A percentile compares a stretch with the other conserved stretches of the same genome.
Conservation (phyloP, 1,284 basidiomycete genomes). For the Malassezia dermatis region DNA sequence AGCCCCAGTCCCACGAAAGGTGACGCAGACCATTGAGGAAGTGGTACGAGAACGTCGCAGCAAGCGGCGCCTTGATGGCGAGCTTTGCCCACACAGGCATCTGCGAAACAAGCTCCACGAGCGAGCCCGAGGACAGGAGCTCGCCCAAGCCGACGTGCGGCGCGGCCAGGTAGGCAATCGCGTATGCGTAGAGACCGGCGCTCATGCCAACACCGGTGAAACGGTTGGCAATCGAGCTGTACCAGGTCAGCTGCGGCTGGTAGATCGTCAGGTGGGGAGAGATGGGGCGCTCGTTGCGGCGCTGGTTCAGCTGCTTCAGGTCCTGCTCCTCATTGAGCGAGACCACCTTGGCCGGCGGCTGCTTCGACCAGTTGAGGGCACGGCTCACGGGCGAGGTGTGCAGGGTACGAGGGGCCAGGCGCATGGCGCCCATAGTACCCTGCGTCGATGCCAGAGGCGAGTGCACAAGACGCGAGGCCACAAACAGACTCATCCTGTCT, state of each 20-base stretch:
- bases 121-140: conserved; percentile 62
- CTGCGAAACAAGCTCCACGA: conserved; percentile 62
- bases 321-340: conserved; percentile 53
- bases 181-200: conserved; percentile 65
- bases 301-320: conserved; percentile 66
- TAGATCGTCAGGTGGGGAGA: conserved; percentile 94
- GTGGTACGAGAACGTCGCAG: conserved; percentile 57
- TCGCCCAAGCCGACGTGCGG: conserved; percentile 57
- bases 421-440: conserved; percentile 6
- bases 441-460: conserved; percentile 2
- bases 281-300: conserved; percentile 71
- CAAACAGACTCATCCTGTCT: conserved; percentile 15
- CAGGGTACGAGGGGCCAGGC: conserved; percentile 2
- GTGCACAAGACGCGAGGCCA: conserved; percentile 10
- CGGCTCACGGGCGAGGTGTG: conserved; percentile 4
- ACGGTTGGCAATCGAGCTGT: conserved; percentile 74
- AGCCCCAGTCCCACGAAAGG: conserved; percentile 78
- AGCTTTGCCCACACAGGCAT: conserved; percentile 49
- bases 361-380: conserved; percentile 9
- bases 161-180: conserved; percentile 72
- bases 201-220: conserved; percentile 65
- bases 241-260: conserved; percentile 82
- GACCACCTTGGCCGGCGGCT: conserved; percentile 12
- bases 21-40: conserved; percentile 81
- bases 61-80: conserved; percentile 29